Percentiles rank a stretch among this genome's conserved stretches.
phyloP scores from a whole-genome alignment of 306 rosid genomes.

The Cyamopsis tetragonoloba region DNA sequence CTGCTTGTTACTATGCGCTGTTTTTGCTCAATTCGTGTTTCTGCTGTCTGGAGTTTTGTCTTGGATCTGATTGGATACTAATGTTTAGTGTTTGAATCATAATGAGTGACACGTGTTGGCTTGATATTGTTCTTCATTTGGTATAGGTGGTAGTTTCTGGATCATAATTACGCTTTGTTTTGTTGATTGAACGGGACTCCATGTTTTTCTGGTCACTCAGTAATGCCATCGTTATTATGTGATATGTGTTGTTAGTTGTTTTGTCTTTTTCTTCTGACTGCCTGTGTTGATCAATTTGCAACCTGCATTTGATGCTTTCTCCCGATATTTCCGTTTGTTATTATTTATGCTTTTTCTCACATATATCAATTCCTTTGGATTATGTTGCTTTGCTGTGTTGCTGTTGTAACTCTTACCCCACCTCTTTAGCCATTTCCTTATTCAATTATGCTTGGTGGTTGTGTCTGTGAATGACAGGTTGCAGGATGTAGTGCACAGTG shows the following conservation, averaged over 20 bases:
- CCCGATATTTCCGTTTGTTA: background rate
- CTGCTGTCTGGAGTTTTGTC: slow-evolving; percentile 2
- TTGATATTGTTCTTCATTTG: background rate
- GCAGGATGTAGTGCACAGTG: slow-evolving; percentile 93
- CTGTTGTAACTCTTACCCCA: background rate
- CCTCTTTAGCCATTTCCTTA: background rate
- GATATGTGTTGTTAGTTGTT: background rate
- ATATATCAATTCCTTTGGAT: background rate
- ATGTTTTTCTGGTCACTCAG: background rate
- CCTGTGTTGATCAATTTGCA: background rate
- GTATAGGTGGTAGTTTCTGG: background rate
- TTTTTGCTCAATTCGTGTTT: slow-evolving; percentile 5
- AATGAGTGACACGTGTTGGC: background rate
- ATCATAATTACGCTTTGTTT: background rate
- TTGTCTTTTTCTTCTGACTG: background rate
- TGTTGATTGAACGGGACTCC: too few species aligned
- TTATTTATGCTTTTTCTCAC: background rate
- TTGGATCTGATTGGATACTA: slow-evolving; percentile 8
- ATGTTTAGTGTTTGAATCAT: background rate
- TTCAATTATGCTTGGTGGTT: slow-evolving; percentile 22
- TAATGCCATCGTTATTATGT: background rate
- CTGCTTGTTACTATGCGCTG: background rate
- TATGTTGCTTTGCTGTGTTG: background rate
- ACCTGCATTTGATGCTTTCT: slow-evolving; percentile 12
- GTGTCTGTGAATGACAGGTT: slow-evolving; percentile 50